A percentile compares a stretch with the other conserved stretches of the same genome.
These are phyloP conservation scores for Radiomyces spectabilis DNA, from an alignment of 192 early-diverging fungal species.

Conservation along the genomic window DNA sequence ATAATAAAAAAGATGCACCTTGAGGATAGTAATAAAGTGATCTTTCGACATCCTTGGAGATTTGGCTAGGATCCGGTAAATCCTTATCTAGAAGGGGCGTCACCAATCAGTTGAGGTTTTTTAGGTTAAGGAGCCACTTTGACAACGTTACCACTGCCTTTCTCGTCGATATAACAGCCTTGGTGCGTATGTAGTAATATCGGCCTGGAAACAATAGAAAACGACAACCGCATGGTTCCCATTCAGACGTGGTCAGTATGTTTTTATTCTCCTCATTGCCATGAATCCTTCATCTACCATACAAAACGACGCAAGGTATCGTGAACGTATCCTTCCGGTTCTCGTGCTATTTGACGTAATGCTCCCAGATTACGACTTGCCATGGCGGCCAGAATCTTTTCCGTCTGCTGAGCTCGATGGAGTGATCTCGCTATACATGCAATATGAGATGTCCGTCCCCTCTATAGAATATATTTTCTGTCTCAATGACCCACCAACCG, in stretches of 20 bases:
- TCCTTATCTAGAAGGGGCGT: slow-evolving; percentile 18
- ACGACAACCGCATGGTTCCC: background rate
- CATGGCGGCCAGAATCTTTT: background rate
- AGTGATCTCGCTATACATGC: background rate
- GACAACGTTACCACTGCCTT: slow-evolving; percentile 21
- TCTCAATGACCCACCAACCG: too few species aligned
- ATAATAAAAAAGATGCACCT: too few species aligned
- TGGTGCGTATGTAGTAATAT: slow-evolving; percentile 28
- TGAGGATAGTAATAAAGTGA: slow-evolving; percentile 32
- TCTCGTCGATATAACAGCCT: slow-evolving; percentile 28
- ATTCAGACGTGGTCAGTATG: too few species aligned
- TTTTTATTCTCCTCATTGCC: too few species aligned
- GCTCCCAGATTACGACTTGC: background rate
- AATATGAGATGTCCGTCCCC: too few species aligned
- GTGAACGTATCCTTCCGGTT: background rate
- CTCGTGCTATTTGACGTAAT: background rate
- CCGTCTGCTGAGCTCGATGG: background rate
- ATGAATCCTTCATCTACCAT: background rate
- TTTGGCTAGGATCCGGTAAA: slow-evolving; percentile 25
- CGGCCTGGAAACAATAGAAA: slow-evolving; percentile 14
- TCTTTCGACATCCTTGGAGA: slow-evolving; percentile 30
- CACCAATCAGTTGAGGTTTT: background rate
- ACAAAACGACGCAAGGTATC: background rate
- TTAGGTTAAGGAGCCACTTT: background rate
- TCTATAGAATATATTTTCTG: too few species aligned